Evolutionary conservation across 2,329 filamentous ascomycete genomes (phyloP).

Genomic region (Boeremia lycopersici): DNA sequence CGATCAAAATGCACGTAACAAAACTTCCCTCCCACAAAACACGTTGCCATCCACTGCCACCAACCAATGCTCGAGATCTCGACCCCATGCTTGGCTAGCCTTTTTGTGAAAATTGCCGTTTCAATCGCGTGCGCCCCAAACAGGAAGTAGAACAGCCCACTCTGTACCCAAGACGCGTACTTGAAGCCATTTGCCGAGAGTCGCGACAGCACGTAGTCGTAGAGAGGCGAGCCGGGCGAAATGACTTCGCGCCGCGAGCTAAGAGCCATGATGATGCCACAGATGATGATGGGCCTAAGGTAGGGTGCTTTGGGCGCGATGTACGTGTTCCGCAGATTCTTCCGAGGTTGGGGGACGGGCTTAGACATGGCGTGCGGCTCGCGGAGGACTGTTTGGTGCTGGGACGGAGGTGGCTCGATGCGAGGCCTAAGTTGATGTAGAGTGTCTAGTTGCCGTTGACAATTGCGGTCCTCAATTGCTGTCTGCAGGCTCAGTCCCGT

Average conservation of each 20-base stretch:
- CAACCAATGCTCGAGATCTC: slow-evolving; percentile 22
- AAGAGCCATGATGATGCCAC: slow-evolving; percentile 33
- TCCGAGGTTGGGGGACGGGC: slow-evolving; percentile 6
- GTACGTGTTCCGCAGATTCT: slow-evolving; percentile 29
- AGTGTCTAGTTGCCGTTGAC: not conserved
- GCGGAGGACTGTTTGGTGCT: not conserved
- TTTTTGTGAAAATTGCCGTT: slow-evolving; percentile 25
- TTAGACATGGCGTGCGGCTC: not conserved
- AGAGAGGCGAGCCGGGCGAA: slow-evolving; percentile 25
- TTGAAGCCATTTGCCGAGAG: slow-evolving; percentile 17
- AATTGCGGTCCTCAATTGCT: not conserved
- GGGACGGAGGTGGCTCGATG: not conserved
- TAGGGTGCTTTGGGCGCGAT: slow-evolving; percentile 19
- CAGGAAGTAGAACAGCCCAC: slow-evolving; percentile 30
- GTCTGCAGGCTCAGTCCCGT: not conserved
- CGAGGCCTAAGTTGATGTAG: no score
- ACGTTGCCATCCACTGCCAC: slow-evolving; percentile 34
- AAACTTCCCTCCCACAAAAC: slow-evolving; percentile 32
- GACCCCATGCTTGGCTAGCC: slow-evolving; percentile 24
- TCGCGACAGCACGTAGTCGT: slow-evolving; percentile 18
- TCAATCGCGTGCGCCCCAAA: slow-evolving; percentile 32
- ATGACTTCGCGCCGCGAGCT: slow-evolving; percentile 24
- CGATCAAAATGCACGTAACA: slow-evolving; percentile 31
- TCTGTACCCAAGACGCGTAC: slow-evolving; percentile 28
- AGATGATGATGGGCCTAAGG: slow-evolving; percentile 29